phyloP scores from a whole-genome alignment of 139 green algal genomes.

The Chlorella sp. region DNA sequence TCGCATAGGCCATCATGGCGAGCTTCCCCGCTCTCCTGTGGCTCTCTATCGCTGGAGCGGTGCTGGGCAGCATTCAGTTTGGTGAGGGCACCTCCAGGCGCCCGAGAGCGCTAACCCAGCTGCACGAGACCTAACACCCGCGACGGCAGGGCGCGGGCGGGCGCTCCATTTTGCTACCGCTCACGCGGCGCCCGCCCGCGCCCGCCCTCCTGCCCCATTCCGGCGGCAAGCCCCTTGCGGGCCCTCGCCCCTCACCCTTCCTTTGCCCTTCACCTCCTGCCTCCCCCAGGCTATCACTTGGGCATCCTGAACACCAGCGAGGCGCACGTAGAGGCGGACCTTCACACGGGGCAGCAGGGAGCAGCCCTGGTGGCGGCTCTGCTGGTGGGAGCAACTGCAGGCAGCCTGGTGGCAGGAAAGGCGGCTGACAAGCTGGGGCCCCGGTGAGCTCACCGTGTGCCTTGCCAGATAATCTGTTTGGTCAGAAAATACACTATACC shows the following conservation, averaged over 20 bases:
- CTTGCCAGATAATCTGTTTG: not conserved
- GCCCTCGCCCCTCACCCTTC: not conserved
- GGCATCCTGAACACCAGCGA: slow-evolving; percentile 72
- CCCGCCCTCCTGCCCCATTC: not conserved
- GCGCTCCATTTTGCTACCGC: not conserved
- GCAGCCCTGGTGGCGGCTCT: slow-evolving; percentile 53
- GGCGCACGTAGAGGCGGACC: slow-evolving; percentile 35
- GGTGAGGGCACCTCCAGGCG: slow-evolving; percentile 25
- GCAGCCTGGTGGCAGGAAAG: slow-evolving; percentile 52
- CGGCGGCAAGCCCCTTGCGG: not conserved
- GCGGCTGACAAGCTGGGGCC: slow-evolving; percentile 61
- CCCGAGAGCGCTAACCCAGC: too few species aligned
- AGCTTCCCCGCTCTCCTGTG: slow-evolving; percentile 46
- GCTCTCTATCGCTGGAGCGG: slow-evolving; percentile 20
- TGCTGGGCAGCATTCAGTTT: slow-evolving; percentile 57
- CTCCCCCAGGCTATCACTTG: slow-evolving; percentile 61
- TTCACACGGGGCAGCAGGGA: slow-evolving; percentile 18
- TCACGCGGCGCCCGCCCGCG: not conserved
- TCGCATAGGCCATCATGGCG: not conserved
- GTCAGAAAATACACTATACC: too few species aligned
- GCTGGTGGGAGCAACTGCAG: slow-evolving; percentile 54
- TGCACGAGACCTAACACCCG: not conserved
- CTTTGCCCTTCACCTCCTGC: not conserved
- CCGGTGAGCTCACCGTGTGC: not conserved
- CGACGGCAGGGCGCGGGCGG: too few species aligned